Conservation (phyloP, 805 yeast species). For the Yarrowia sp. region DNA sequence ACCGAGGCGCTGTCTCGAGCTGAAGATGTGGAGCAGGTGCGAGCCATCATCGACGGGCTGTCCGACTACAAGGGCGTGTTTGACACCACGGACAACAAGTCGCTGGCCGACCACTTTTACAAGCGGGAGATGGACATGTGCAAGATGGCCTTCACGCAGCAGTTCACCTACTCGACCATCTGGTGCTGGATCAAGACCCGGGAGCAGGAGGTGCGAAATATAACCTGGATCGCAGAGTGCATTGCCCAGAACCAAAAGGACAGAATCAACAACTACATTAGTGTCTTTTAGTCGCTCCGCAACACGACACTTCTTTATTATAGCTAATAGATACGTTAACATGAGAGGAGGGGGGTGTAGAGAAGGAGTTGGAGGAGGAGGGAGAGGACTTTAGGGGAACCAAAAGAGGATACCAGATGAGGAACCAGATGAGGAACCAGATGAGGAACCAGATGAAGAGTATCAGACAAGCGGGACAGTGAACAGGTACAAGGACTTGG, state of each 20-base stretch:
- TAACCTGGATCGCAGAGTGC: constrained; percentile 99
- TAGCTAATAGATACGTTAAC: constrained; percentile 15
- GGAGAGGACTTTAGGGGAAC: no score
- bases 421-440: no score
- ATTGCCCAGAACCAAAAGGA: constrained; percentile 98
- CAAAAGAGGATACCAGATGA: no score
- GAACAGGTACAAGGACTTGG: no score
- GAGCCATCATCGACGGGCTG: constrained; percentile 38
- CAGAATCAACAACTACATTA: constrained; percentile 83
- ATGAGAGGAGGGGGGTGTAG: not conserved
- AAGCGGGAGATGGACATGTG: constrained; percentile 88
- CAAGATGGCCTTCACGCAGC: constrained; percentile 92
- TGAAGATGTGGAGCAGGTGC: constrained; percentile 83
- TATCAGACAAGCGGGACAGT: no score
- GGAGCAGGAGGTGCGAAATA: constrained; percentile 95
- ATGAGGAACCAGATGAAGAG: no score
- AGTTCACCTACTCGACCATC: constrained; percentile 80
- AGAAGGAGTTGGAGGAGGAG: not conserved
- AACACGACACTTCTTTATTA: not conserved
- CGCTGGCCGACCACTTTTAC: constrained; percentile 92
- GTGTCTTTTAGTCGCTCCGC: constrained; percentile 57
- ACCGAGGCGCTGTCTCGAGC: constrained; percentile 64
- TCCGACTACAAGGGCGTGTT: constrained; percentile 40
- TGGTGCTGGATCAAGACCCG: constrained; percentile 97
- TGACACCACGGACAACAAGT: constrained; percentile 48